Base-by-base conservation (phyloP, 2,329 filamentous ascomycete species). In the Geosmithia morbida region DNA sequence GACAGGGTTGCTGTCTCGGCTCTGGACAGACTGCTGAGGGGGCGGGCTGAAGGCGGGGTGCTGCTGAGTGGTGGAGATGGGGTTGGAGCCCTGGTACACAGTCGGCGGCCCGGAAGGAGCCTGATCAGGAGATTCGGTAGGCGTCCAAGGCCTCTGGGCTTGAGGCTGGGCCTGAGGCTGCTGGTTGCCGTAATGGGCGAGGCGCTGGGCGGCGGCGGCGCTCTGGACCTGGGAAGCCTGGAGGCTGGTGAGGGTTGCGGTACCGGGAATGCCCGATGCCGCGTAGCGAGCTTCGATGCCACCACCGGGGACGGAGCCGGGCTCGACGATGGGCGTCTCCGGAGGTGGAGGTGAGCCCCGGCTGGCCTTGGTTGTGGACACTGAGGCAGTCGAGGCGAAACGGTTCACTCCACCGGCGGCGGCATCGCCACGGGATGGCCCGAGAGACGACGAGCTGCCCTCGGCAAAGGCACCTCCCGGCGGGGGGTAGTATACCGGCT, bases 291-390 rank as follows among this genome's bases (percentile, higher is more conserved):
- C 86, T 61, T 95, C 89, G 55, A 96, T 95, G 48, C 86, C 87
- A 41, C 85, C 87, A 47, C 80, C 79, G 2, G 83, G 79, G n/a
- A 80, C 71, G 47, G 71, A 72, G 17, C 78, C 80, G 1, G 84
- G 85, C 41, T 83, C 85, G 29, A 84, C 75, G 51, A 90, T 75
- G 30, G 92, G 87, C 0, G 92, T 97, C 62, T 97, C 90, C 8
- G 92, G 92, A 1, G 92, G 92, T 4, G 92, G 90, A 5, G 92
- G 92, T 26, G 90, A 97, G 42, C 92, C 92, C 55, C 92, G 78
- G 58, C 85, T 89, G 18, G 92, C 92, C 53, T 86, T 81, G 2
- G 90, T 96, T 1, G 92, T 98, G 2, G 89, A 94, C 13, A 82
- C 94, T 0, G 92, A 97, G 14, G 90, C 88, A 7, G 87, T 94